Conservation (phyloP, 202 grass and related monocot species). For the Setaria viridis region DNA sequence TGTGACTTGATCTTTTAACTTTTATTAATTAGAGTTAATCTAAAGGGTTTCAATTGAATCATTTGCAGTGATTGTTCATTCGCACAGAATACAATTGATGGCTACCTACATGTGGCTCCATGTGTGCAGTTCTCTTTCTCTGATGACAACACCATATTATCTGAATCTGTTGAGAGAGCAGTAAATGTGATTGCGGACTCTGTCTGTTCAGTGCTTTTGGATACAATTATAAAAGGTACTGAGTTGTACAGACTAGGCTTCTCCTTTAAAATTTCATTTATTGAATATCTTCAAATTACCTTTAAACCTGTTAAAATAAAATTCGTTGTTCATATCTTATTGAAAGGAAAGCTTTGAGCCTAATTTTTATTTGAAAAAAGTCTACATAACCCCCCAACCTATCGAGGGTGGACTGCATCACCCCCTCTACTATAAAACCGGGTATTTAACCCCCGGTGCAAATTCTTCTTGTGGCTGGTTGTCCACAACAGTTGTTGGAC, state of each 20-base stretch:
- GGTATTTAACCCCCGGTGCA: too few relatives aligned
- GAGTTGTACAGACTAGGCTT: constrained; percentile 18
- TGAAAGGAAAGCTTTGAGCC: background rate
- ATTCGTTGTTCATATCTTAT: constrained; percentile 23
- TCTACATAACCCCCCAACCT: too few relatives aligned
- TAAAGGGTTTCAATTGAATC: constrained; percentile 21
- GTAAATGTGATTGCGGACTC: constrained; percentile 74
- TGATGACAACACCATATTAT: constrained; percentile 56
- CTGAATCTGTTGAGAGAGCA: constrained; percentile 77
- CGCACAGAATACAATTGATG: constrained; percentile 42
- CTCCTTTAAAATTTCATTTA: constrained; percentile 26
- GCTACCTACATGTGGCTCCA: constrained; percentile 51
- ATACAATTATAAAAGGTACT: constrained; percentile 95
- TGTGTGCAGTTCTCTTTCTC: constrained; percentile 83
- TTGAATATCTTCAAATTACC: constrained; percentile 20
- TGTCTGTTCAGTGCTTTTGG: constrained; percentile 77
- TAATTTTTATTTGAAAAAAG: background rate
- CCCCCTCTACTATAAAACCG: too few relatives aligned
- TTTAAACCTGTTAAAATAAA: background rate
- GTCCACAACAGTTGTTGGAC: too few relatives aligned
- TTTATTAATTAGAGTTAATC: constrained; percentile 38
- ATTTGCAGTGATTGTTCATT: constrained; percentile 76
- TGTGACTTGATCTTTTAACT: constrained; percentile 15
- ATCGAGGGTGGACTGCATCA: too few relatives aligned
- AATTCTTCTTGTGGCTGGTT: too few relatives aligned